Evolutionary conservation across 2,329 filamentous ascomycete genomes (phyloP).

Genomic region (Aureobasidium sp.): DNA sequence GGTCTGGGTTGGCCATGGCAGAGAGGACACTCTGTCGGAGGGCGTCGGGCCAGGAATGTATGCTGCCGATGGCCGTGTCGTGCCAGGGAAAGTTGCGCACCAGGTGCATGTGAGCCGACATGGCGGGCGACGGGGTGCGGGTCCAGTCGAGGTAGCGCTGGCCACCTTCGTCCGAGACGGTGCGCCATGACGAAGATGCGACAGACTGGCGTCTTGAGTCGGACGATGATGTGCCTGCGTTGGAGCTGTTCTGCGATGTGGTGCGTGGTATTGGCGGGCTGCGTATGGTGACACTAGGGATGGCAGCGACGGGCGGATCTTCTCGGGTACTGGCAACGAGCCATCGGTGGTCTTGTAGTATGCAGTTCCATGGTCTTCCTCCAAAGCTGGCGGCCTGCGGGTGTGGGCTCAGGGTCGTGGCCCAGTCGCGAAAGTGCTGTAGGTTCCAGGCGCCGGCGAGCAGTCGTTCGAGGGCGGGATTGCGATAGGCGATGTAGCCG

Average conservation of each 20-base stretch:
- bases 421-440: not conserved
- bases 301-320: not conserved
- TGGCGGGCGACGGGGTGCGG: not conserved
- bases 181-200: constrained; percentile 13
- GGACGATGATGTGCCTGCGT: not conserved
- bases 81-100: constrained; percentile 26
- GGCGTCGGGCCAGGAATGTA: constrained; percentile 23
- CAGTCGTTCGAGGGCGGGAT: constrained; percentile 10
- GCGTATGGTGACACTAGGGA: not conserved
- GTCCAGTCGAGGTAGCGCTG: constrained; percentile 12
- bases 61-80: constrained; percentile 24
- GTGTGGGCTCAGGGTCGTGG: not conserved
- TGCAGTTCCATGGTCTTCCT: constrained; percentile 7
- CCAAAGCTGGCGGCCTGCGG: not conserved
- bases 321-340: not conserved
- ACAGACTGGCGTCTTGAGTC: not conserved
- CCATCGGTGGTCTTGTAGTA: not conserved
- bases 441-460: not conserved
- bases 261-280: too few relatives aligned
- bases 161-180: constrained; percentile 2
- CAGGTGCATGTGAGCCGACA: constrained; percentile 17
- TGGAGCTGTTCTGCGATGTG: not conserved
- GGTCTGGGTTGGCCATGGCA: constrained; percentile 27
- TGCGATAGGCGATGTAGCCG: not conserved
- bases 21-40: constrained; percentile 22